phyloP scores from a whole-genome alignment of 2,329 filamentous ascomycete genomes.

The Berkeleyomyces rouxiae region DNA sequence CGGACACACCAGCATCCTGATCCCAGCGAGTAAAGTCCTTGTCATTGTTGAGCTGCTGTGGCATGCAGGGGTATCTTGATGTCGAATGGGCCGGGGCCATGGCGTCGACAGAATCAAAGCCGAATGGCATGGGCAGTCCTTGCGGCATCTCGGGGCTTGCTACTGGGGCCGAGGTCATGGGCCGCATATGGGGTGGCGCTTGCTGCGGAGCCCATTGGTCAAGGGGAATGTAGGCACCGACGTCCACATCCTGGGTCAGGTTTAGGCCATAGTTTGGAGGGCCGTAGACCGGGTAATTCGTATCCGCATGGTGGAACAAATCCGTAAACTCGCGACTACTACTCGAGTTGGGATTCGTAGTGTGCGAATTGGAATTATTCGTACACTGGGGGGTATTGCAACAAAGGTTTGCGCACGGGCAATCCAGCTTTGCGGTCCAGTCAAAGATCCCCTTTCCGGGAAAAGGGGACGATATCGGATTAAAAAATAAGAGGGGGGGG shows the following conservation, averaged over 20 bases:
- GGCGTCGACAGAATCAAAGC: neutral
- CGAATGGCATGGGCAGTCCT: neutral
- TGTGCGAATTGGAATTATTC: constrained; percentile 7
- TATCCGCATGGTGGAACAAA: neutral
- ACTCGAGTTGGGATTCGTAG: neutral
- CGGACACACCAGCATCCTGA: neutral
- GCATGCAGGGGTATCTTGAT: neutral
- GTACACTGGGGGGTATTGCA: constrained; percentile 9
- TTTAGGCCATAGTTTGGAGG: neutral
- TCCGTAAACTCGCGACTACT: neutral
- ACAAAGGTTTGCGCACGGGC: constrained; percentile 3
- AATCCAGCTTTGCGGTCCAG: constrained; percentile 10
- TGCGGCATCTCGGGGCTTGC: neutral
- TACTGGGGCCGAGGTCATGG: neutral
- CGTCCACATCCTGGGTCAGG: neutral
- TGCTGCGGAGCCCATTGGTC: neutral
- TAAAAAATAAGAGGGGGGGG: constrained; percentile 5
- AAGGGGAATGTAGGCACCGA: neutral
- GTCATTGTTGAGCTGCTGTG: neutral
- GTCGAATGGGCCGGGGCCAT: neutral
- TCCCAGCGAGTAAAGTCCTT: neutral
- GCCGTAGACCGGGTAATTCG: neutral
- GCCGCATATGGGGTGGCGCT: neutral
- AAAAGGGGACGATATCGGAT: constrained; percentile 8
- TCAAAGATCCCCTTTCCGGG: constrained; percentile 8